Evolutionary conservation across 169 alveolate genomes (phyloP).

Genomic region (Cryptosporidium muris): DNA sequence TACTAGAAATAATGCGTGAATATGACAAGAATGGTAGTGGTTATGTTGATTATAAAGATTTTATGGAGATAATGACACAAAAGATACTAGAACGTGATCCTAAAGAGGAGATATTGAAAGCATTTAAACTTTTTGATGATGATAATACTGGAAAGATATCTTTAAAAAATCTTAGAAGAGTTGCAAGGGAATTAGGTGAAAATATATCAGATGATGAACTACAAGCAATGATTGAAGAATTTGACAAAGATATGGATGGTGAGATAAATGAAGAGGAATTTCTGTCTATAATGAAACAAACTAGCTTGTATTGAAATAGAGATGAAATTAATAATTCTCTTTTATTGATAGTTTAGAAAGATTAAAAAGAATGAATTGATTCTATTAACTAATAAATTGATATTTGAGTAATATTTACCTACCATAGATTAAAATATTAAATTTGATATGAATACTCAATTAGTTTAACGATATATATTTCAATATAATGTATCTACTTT

Average conservation of each 20-base stretch:
- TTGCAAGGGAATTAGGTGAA: slow-evolving; percentile 98
- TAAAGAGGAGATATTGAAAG: slow-evolving; percentile 88
- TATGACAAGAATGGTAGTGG: slow-evolving; percentile 77
- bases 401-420: too few species aligned
- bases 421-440: too few species aligned
- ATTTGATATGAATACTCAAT: too few species aligned
- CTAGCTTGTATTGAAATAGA: slow-evolving; percentile 87
- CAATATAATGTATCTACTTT: too few species aligned
- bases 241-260: slow-evolving; percentile 98
- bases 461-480: too few species aligned
- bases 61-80: slow-evolving; percentile 88
- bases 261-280: slow-evolving; percentile 97
- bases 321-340: too few species aligned
- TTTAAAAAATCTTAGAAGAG: slow-evolving; percentile 92
- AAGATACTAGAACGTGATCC: slow-evolving; percentile 90
- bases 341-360: too few species aligned
- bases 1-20: slow-evolving; percentile 90
- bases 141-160: slow-evolving; percentile 93
- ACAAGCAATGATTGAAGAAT: slow-evolving; percentile 98
- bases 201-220: slow-evolving; percentile 96
- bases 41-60: slow-evolving; percentile 84
- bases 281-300: slow-evolving; percentile 96
- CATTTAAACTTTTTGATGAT: slow-evolving; percentile 95
- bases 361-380: too few species aligned
- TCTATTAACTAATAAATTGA: too few species aligned